Evolutionary conservation across 1,284 basidiomycete genomes (phyloP), one percentile per base, ranked within the genome.

Genomic region (Pseudozyma tsukubaensis): DNA sequence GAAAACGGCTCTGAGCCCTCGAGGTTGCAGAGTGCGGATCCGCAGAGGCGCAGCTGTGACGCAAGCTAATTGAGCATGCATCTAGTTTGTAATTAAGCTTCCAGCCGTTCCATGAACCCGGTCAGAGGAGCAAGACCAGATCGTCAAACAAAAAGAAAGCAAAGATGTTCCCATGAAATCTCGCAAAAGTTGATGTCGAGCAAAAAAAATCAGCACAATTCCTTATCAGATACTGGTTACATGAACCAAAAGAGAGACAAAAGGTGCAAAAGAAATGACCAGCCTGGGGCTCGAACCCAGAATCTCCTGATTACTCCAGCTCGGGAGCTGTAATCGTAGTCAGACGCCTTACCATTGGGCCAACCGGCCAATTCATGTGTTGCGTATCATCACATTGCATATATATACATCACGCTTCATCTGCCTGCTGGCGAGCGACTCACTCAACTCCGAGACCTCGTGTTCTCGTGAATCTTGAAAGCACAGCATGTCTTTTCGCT

Each of bases 281-380:
- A 75, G 67, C 72, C 72, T 74, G 72, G 72, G 72, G 72, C 63
- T 74, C 72, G 66, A 74, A 74, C 72, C 66, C 66, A 70, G 72
- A 74, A 74, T 75, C 72, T 75, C 72, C 72, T 74, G 72, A 74
- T 74, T 65, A 61, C 32, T 32, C 6, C 34, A 12, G 19, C 18
- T 9, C 37, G 61, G 39, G 18, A 16, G 19, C 43, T 21, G 43
- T 16, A 44, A 2, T 73, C 65, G 71, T 73, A 73, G 71, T 73
- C 71, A 73, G 71, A 73, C 65, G 65, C 71, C 71, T 73, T 73
- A 73, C 71, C 71, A 73, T 73, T 73, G 71, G 71, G 71, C 71
- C 71, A 73, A 73, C 71, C 71, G 61, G 71, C 71, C 71, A 48
- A 8, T 34, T 49, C 36, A 40, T 39, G 37, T 52, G 14, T 11